Conservation (phyloP, 176 grass and related monocot species). For the Olyra latifolia region DNA sequence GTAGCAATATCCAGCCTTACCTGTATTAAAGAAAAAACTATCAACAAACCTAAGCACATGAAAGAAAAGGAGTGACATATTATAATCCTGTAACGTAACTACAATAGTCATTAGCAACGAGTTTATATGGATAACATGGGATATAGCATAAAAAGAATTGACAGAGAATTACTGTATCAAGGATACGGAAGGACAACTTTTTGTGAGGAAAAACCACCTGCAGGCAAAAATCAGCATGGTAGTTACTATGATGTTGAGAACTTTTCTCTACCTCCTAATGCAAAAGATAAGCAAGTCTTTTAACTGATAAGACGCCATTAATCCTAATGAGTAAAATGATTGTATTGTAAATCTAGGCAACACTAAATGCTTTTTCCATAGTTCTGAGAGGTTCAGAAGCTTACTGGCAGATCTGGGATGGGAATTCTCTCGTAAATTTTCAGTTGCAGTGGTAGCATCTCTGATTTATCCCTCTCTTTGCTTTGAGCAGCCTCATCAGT, state of each 20-base stretch:
- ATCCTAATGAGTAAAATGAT: not conserved
- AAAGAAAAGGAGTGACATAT: constrained; percentile 5
- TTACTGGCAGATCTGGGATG: constrained; percentile 90
- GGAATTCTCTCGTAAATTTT: constrained; percentile 98
- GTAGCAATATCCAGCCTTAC: constrained; percentile 85
- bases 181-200: constrained; percentile 92
- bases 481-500: constrained; percentile 60
- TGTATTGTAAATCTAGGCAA: not conserved
- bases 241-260: constrained; percentile 3
- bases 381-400: not conserved
- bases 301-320: not conserved
- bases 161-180: constrained; percentile 81
- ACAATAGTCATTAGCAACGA: not conserved
- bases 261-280: not conserved
- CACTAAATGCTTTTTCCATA: not conserved
- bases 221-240: constrained; percentile 19
- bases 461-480: constrained; percentile 47
- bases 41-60: constrained; percentile 16
- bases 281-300: not conserved
- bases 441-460: constrained; percentile 67
- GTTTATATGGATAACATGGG: not conserved
- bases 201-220: constrained; percentile 99
- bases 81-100: not conserved
- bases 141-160: not conserved
- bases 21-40: constrained; percentile 38